Evolutionary conservation across 2,329 filamentous ascomycete species (phyloP), one percentile per base, ranked within the genome.

Genomic region (Stemphylium lycopersici): DNA sequence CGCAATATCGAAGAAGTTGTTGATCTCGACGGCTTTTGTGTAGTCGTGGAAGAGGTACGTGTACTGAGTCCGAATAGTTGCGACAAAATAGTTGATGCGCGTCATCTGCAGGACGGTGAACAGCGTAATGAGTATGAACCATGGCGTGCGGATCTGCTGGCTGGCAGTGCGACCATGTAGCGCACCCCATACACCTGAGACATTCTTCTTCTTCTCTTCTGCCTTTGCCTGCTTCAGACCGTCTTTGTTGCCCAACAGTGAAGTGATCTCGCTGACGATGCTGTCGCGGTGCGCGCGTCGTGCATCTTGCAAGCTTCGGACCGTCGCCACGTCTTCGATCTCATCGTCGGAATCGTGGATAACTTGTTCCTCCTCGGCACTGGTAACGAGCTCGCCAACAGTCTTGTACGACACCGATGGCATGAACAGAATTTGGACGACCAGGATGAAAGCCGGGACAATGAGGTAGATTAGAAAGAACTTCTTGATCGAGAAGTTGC

Each of bases 31-130:
- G 0, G 91, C 90, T 52, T 82, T 80, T 1, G 78, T 73, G 55
- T 80, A 79, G 10, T 85, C 85, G 40, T 80, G 80, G 13, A 96
- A 84, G 7, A 97, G 83, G 65, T 87, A 88, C 39, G 86, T 84
- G 76, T 96, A 96, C 73, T 97, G 92, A 1, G 88, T 82, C 2
- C 90, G 85, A 59, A 96, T 88, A 2, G 92, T 96, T 1, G 92
- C 91, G 42, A 96, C 90, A 67, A 96, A 96, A 78, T 93, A 96
- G 78, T 96, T 96, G 81, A 96, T 96, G 8, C 80, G 84, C 59
- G 96, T 88, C 78, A 82, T 85, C 69, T 83, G 81, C 1, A 83
- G 61, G 31, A 83, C 76, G 1, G 91, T 96, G 75, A 96, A 95
- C 11, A 91, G 75, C 10, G 90, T 90, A 66, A 96, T 91, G 45